Base-by-base conservation (phyloP, 2,329 filamentous ascomycete species). In the Davidsoniella virescens region DNA sequence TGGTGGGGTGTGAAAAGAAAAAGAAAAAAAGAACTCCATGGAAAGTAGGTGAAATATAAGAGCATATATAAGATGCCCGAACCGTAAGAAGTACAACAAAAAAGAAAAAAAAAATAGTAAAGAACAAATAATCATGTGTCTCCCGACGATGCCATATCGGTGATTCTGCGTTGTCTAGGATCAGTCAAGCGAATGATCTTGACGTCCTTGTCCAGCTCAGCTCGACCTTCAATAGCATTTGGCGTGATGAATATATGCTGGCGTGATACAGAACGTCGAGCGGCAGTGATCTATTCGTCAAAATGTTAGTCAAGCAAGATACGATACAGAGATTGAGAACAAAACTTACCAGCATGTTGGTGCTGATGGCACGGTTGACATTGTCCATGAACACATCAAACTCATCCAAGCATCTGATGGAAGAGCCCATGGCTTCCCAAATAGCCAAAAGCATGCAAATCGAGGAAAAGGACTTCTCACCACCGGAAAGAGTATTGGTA, bases 381-480 rank as follows among this genome's bases (percentile, higher is more conserved):
- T 83, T 87, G 65, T 98, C 92, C 92, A 98, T 98, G 70, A 95
- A 98, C 29, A 98, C 92, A 62, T 98, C 92, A 61, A 96, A 98
- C 65, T 98, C 92, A 65, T 98, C 92, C 49, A 98, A 71, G 60
- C 92, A 98, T 50, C 92, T 79, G 54, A 98, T 82, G 0, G 88
- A 90, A 16, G 87, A 93, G 9, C 92, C 90, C 82, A 98, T 98
- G 26, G 92, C 90, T 62, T 98, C 92, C 92, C 92, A 98, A 16
- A 98, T 82, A 2, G 87, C 79, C 29, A 98, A 72, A 50, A 98
- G 69, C 58, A 98, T 75, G 65, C 92, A 98, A 53, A 96, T 93
- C 3, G 90, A 94, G 3, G 88, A 93, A 63, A 96, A 98, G 0
- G 90, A 96, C 64, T 98, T 98, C 63, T 98, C 92, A 26, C 92